Evolutionary conservation across 768 basidiomycete genomes (phyloP), one percentile per base, ranked within the genome.

Genomic region (Tulasnella sp.): DNA sequence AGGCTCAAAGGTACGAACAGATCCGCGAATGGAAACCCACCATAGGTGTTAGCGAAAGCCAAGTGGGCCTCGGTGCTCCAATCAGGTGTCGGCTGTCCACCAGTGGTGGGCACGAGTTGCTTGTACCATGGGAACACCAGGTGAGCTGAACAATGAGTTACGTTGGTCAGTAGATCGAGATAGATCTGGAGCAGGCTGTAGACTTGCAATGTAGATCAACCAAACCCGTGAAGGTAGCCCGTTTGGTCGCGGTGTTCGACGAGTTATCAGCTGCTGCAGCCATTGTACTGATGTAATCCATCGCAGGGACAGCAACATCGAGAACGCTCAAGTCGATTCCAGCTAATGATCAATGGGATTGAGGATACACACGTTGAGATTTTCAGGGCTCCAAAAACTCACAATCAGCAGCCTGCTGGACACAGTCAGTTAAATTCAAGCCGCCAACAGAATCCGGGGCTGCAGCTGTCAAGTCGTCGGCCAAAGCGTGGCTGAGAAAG

Each of bases 171-270:
- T 19, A 12, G 37, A 6, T 55, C 5, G 4, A n/a, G n/a, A n/a
- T n/a, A n/a, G n/a, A n/a, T n/a, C n/a, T n/a, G n/a, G n/a, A n/a
- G n/a, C n/a, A n/a, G 4, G 11, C 23, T 29, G 42, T 43, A 3
- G 17, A 59, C 49, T 55, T 50, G 59, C 37, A 37, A 49, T 43
- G 35, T 14, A 49, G 21, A 19, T 49, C 59, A 8, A 59, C 35
- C 46, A 12, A 29, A 59, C 23, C 43, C 6, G 8, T 27, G 32
- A 43, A 17, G 17, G 25, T 46, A 8, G 45, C 29, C 35, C 52
- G 34, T n/a, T 54, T 54, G 31, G 21, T 27, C 6, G 23, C 23
- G 9, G 55, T 12, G 43, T 27, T 34, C 41, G 32, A 31, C 9
- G 43, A 19, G 31, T 32, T 43, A 12, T 19, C 46, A 11, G 14